Conservation (phyloP, 2,329 filamentous ascomycete genomes). For the Neurospora sp. region DNA sequence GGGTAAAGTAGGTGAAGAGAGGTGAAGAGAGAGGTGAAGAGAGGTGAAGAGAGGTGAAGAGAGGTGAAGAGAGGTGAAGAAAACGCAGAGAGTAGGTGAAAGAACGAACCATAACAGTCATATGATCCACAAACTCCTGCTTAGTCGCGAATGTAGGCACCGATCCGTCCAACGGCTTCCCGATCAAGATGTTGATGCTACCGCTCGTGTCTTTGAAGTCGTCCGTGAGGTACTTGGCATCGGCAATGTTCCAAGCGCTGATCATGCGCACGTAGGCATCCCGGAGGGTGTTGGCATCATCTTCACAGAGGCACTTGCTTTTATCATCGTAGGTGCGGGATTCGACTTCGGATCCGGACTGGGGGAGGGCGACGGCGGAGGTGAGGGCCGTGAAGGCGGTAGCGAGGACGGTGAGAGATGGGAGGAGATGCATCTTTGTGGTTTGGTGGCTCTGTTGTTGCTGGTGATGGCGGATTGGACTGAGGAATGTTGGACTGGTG, state of each 20-base stretch:
- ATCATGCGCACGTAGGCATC: slow-evolving; percentile 14
- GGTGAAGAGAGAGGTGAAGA: neutral
- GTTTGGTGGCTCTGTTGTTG: neutral
- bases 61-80: neutral
- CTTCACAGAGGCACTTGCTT: slow-evolving; percentile 8
- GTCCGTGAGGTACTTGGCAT: slow-evolving; percentile 16
- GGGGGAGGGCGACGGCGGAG: neutral
- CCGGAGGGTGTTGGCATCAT: slow-evolving; percentile 10
- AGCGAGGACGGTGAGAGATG: neutral
- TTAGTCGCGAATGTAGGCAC: slow-evolving; percentile 22
- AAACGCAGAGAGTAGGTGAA: too few relatives aligned
- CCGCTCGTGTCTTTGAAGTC: slow-evolving; percentile 24
- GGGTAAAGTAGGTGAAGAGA: neutral
- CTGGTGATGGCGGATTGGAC: neutral
- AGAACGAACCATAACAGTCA: slow-evolving; percentile 5
- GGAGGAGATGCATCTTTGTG: neutral
- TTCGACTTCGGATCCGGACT: neutral
- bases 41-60: too few relatives aligned
- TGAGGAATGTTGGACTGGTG: neutral
- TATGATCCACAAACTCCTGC: slow-evolving; percentile 20
- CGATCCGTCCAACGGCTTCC: slow-evolving; percentile 18
- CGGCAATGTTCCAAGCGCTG: slow-evolving; percentile 12
- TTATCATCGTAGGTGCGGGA: neutral
- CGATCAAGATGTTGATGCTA: slow-evolving; percentile 24
- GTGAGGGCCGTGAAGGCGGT: neutral